Conservation (phyloP, 805 yeast species). For the Candida manassasensis region DNA sequence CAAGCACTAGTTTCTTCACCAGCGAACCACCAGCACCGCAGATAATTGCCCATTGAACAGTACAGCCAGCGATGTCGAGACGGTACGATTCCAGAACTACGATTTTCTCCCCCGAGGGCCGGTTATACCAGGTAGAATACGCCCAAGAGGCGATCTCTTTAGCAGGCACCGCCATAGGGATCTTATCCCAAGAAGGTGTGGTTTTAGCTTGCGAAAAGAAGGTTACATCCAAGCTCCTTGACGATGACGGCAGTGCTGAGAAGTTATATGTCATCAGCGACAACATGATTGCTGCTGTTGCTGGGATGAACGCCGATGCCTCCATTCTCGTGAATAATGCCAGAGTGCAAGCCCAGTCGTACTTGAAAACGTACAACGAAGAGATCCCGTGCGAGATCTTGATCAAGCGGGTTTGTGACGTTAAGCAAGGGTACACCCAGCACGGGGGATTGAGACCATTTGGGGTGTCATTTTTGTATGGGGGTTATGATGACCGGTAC, state of each 20-base stretch:
- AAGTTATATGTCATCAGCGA: conserved; percentile 84
- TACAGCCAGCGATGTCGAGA: too few species aligned
- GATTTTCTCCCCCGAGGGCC: conserved; percentile 97
- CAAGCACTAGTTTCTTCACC: too few species aligned
- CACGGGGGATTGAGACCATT: conserved; percentile 98
- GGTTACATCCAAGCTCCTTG: conserved; percentile 86
- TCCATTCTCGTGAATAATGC: conserved; percentile 83
- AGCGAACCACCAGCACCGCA: too few species aligned
- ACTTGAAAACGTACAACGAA: conserved; percentile 82
- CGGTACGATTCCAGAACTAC: conserved; percentile 99
- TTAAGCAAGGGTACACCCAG: conserved; percentile 97
- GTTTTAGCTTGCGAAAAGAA: conserved; percentile 96
- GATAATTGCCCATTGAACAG: too few species aligned
- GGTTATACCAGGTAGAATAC: conserved; percentile 94
- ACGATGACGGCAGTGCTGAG: conserved; percentile 91
- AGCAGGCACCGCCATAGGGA: conserved; percentile 81
- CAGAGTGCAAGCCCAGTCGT: conserved; percentile 78
- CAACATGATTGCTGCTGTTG: conserved; percentile 86
- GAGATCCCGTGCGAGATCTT: conserved; percentile 90
- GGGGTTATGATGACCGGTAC: conserved; percentile 88
- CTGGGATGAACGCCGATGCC: conserved; percentile 98
- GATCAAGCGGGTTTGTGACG: conserved; percentile 84
- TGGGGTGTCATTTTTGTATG: conserved; percentile 94
- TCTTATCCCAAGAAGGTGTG: conserved; percentile 77
- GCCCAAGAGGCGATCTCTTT: conserved; percentile 87